Base-by-base conservation (phyloP, 306 rosid genomes). In the Prunus armeniaca region DNA sequence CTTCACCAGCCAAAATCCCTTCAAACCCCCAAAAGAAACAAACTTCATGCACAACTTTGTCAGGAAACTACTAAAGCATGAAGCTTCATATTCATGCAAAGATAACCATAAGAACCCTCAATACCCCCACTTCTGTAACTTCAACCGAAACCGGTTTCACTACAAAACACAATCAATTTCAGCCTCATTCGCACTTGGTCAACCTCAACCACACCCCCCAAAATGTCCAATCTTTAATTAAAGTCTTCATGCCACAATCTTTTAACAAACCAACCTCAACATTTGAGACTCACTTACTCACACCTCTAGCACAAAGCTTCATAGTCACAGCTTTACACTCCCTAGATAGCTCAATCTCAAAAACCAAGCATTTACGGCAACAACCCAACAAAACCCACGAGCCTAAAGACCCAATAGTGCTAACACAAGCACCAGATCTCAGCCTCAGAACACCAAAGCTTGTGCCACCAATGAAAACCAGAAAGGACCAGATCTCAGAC, bases 61-160 rank as follows among this genome's bases (percentile, higher is more conserved):
- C 70, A 69, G 43, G 69, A 60, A 74, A 60, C 20, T 74, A 38
- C 77, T 46, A 60, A 79, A 65, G 78, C 65, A 71, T 12, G 58
- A 69, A 74, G 14, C 76, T 75, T 55, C 54, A 24, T 51, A 51
- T 64, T 78, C 76, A 71, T 71, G 68, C 71, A 71, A 52, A 67
- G 49, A 24, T 11, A 63, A 49, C 5, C 15, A 72, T 19, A 51
- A 56, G 41, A 78, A 47, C 51, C 86, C 78, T 63, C 66, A 71
- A 62, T 46, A 72, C 74, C 84, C 82, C 79, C 78, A 84, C 45
- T 65, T 65, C 65, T 10, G 34, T 75, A 82, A 47, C 86, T 82
- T 86, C 92, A 90, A 84, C 94, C 94, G 85, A 91, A 91, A 78
- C 97, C 92, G 81, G 90, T 86, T 72, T 86, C 86, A 76, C 87